phyloP scores from a whole-genome alignment of 2,329 filamentous ascomycete species.

The Colletotrichum tamarilloi region DNA sequence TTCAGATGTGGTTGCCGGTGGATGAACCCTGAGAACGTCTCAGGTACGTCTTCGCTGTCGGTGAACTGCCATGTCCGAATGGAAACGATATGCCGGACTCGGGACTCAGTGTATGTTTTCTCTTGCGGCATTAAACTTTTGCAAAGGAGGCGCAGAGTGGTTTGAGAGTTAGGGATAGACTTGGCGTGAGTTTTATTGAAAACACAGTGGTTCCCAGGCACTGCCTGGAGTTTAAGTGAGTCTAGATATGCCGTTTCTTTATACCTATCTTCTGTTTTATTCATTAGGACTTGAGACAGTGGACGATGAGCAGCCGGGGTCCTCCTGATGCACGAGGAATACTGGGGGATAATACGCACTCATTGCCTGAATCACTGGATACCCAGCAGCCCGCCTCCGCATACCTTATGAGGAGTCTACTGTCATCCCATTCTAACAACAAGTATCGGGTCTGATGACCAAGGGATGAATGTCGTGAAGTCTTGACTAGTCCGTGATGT shows the following conservation, averaged over 20 bases:
- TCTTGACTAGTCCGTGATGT: neutral
- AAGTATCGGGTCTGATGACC: neutral
- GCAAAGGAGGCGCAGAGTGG: neutral
- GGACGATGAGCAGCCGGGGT: no score
- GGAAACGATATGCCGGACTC: conserved; percentile 13
- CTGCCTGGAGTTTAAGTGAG: neutral
- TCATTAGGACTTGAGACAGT: no score
- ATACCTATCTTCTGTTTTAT: no score
- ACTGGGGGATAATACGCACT: no score
- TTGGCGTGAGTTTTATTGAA: neutral
- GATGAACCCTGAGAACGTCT: conserved; percentile 25
- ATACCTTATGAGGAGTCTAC: no score
- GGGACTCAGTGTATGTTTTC: neutral
- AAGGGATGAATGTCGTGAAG: neutral
- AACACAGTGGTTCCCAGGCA: neutral
- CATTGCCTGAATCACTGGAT: no score
- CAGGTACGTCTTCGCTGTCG: conserved; percentile 25
- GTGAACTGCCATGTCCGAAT: conserved; percentile 11
- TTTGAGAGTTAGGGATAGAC: neutral
- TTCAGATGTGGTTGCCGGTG: conserved; percentile 15
- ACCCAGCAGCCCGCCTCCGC: no score
- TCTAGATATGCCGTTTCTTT: neutral
- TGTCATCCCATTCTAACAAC: neutral
- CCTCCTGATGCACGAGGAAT: no score
- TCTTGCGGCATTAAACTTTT: neutral